Evolutionary conservation across 2,329 filamentous ascomycete genomes (phyloP).

Genomic region (Claviceps paspali): DNA sequence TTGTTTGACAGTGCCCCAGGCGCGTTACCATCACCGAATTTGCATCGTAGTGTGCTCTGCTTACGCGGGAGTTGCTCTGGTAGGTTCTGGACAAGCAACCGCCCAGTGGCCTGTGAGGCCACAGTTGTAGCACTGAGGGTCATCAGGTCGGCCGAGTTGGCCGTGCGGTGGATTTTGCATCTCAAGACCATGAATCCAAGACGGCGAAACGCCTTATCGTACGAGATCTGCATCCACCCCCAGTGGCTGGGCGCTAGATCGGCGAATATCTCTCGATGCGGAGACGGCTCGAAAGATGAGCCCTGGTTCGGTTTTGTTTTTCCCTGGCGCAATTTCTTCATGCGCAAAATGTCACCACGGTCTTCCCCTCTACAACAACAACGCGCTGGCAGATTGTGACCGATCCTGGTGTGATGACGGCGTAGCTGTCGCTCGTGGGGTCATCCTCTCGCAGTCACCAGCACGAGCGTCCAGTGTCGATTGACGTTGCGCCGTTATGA

Average conservation of each 20-base stretch:
- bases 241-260: neutral
- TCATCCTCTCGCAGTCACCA: neutral
- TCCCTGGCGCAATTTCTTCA: neutral
- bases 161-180: constrained; percentile 17
- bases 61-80: constrained; percentile 34
- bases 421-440: neutral
- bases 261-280: neutral
- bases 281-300: neutral
- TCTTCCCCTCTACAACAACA: too few relatives aligned
- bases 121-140: constrained; percentile 38
- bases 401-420: neutral
- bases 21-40: neutral
- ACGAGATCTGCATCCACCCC: neutral
- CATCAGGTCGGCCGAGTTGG: constrained; percentile 17
- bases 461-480: neutral
- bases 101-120: constrained; percentile 35
- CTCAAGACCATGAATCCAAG: constrained; percentile 4
- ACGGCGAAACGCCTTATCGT: neutral
- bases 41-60: constrained; percentile 18
- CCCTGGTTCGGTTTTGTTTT: neutral
- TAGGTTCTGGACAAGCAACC: constrained; percentile 36
- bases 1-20: neutral
- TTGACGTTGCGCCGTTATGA: neutral
- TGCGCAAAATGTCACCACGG: neutral
- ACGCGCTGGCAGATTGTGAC: neutral